Evolutionary conservation across 768 basidiomycete genomes (phyloP), one percentile per base, ranked within the genome.

Genomic region (Hypholoma fasciculare): DNA sequence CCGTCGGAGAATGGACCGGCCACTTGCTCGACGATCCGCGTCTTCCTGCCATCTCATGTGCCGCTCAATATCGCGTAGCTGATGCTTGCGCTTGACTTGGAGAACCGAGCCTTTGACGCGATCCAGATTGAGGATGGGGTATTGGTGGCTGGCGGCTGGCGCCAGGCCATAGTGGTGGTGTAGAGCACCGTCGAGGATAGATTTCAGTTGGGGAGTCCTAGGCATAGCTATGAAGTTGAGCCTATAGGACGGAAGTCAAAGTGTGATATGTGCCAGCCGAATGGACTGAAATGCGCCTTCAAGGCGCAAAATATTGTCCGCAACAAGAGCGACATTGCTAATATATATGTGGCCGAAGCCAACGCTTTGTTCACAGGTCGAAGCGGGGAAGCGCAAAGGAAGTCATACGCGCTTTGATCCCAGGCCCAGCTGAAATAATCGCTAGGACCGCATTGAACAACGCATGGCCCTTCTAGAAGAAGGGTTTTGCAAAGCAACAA

Each of bases 181-280:
- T 34, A 34, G 2, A 34, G 30, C 30, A 9, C 30, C 9, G 6
- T 34, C 17, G 37, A 39, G 12, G 54, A 43, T 9, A 36, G 37
- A 11, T 34, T 17, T 2, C 43, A 42, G 36, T 20, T 13, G 44
- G 30, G 26, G 48, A 26, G 52, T 43, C 38, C 54, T 59, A 19
- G 57, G 59, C 62, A 63, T 60, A 36, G 37, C 54, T n/a, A 20
- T n/a, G 12, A 49, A 49, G 26, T 27, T 14, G 17, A 36, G 30
- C 26, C 14, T 14, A 4, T 9, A 27, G 34, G 12, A 42, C 9
- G 12, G 40, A 42, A 52, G 51, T 40, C 19, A 36, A 26, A 36
- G 43, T 30, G 43, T n/a, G 23, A 14, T 20, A 37, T 36, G 34
- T 20, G 13, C n/a, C 36, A 38, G 37, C 16, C n/a, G n/a, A n/a